A percentile compares a stretch with the other conserved stretches of the same genome.
phyloP scores from a whole-genome alignment of 164 flowering plant species.

The Vitis rotundifolia region DNA sequence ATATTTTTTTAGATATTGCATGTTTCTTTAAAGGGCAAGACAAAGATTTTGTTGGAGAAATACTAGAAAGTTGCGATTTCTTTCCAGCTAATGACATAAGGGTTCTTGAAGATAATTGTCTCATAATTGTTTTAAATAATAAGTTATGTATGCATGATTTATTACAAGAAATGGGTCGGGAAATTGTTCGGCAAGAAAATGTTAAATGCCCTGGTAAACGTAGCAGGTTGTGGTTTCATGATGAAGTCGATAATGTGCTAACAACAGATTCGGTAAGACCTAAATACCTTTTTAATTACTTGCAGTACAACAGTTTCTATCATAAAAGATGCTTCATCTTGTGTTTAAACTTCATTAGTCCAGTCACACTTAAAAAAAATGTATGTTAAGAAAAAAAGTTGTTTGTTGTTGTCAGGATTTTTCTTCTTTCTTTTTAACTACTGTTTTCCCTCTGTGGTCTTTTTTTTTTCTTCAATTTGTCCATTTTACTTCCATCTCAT shows the following conservation, averaged over 20 bases:
- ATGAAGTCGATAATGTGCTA: conserved; percentile 7
- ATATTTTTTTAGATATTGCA: no score
- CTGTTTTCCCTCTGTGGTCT: no score
- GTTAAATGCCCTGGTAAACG: background rate
- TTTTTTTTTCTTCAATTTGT: no score
- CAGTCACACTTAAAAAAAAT: no score
- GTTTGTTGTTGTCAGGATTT: no score
- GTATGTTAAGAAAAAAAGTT: no score
- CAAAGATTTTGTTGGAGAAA: background rate
- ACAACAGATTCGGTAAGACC: conserved; percentile 15
- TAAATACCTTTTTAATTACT: no score
- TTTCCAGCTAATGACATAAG: background rate
- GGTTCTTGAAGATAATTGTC: background rate
- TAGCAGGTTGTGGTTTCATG: conserved; percentile 4
- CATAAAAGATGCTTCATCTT: background rate
- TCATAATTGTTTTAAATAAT: background rate
- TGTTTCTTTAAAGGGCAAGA: conserved; percentile 6
- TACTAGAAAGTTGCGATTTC: background rate
- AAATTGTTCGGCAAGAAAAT: conserved; percentile 1
- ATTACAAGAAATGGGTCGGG: conserved; percentile 2
- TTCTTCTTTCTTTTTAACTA: no score
- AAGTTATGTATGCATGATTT: conserved; percentile 8
- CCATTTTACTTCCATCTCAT: no score
- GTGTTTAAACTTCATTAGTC: background rate
- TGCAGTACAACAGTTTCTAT: background rate